Percentiles rank a stretch among this genome's conserved stretches.
Conservation (phyloP, 495 filamentous ascomycete genomes). For the Tetracladium marchalianum region DNA sequence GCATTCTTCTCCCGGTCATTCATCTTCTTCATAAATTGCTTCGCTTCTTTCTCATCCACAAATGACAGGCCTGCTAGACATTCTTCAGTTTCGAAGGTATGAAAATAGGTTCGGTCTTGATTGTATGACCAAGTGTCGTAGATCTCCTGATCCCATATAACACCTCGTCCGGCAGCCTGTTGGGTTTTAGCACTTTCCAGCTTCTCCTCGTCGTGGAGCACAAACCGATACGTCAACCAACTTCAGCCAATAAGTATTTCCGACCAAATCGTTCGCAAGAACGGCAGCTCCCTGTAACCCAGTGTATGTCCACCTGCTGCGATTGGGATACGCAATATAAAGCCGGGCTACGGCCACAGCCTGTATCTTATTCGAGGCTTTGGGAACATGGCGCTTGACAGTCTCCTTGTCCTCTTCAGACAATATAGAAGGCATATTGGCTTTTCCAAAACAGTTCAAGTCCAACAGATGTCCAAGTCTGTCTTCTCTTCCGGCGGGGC, state of each 20-base stretch:
- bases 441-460: not conserved
- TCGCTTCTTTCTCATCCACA: conserved; percentile 91
- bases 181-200: conserved; percentile 18
- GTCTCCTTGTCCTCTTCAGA: conserved; percentile 86
- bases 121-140: conserved; percentile 92
- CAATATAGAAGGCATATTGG: conserved; percentile 77
- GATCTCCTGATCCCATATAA: conserved; percentile 98
- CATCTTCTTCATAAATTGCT: conserved; percentile 89
- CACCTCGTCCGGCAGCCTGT: conserved; percentile 71
- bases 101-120: conserved; percentile 93
- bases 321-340: conserved; percentile 86
- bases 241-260: conserved; percentile 94
- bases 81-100: conserved; percentile 89
- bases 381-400: conserved; percentile 84
- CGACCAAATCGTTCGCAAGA: conserved; percentile 85
- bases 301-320: conserved; percentile 83
- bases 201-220: conserved; percentile 10
- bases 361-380: conserved; percentile 88
- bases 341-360: conserved; percentile 88
- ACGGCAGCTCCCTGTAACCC: conserved; percentile 91
- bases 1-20: conserved; percentile 89
- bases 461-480: no score
- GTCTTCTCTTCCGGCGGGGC: no score
- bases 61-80: conserved; percentile 87
- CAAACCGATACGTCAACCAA: conserved; percentile 90